phyloP scores from a whole-genome alignment of 2,329 filamentous ascomycete species.

The Shiraia sp. region DNA sequence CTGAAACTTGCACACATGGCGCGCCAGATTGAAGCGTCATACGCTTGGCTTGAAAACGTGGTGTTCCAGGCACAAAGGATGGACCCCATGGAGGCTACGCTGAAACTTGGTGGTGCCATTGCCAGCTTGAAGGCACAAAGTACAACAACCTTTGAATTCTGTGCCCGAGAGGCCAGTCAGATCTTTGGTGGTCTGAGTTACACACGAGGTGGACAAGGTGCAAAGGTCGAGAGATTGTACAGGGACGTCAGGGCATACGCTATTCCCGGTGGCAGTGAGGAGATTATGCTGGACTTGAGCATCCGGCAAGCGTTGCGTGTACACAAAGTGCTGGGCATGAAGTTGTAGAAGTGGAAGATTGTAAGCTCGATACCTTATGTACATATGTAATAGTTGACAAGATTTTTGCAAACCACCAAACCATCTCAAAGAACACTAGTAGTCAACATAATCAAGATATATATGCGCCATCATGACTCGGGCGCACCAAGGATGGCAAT shows the following conservation, averaged over 20 bases:
- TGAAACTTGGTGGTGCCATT: conserved; percentile 92
- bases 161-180: conserved; percentile 92
- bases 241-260: conserved; percentile 95
- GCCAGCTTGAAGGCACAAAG: conserved; percentile 91
- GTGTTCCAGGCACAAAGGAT: conserved; percentile 93
- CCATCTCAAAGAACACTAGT: too few relatives aligned
- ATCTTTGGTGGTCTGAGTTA: conserved; percentile 96
- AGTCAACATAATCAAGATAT: too few relatives aligned
- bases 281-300: conserved; percentile 98
- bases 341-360: background rate
- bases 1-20: conserved; percentile 99
- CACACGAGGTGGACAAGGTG: conserved; percentile 89
- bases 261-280: conserved; percentile 89
- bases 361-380: too few relatives aligned
- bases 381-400: too few relatives aligned
- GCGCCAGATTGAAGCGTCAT: conserved; percentile 94
- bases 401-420: too few relatives aligned
- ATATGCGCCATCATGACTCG: too few relatives aligned
- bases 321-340: conserved; percentile 7
- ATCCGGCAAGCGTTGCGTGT: conserved; percentile 76
- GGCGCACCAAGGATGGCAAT: too few relatives aligned
- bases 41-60: conserved; percentile 94
- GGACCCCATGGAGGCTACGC: conserved; percentile 93
- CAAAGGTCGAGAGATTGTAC: conserved; percentile 92
- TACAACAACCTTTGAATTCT: conserved; percentile 96